phyloP scores from a whole-genome alignment of 2,329 filamentous ascomycete species.

The Tolypocladium sp. region DNA sequence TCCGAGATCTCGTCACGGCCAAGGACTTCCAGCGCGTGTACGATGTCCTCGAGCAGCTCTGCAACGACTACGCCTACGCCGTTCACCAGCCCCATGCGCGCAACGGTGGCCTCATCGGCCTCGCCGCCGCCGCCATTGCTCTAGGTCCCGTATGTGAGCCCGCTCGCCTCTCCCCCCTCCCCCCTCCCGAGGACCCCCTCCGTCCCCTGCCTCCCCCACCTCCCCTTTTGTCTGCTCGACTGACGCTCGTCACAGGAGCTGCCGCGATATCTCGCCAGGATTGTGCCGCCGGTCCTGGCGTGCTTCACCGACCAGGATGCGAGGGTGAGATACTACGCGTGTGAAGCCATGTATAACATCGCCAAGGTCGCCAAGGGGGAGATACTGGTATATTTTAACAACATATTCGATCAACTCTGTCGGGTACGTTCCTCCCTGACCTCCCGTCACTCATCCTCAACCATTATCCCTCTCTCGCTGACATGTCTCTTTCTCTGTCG shows the following conservation, averaged over 20 bases:
- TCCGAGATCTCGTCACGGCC: constrained; percentile 70
- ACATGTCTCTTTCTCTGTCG: background rate
- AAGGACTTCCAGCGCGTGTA: constrained; percentile 75
- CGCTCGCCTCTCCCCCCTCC: background rate
- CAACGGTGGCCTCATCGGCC: constrained; percentile 90
- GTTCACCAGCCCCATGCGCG: constrained; percentile 93
- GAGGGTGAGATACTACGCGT: constrained; percentile 93
- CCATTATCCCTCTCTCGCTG: background rate
- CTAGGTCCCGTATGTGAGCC: constrained; percentile 67
- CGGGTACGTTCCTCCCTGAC: constrained; percentile 51
- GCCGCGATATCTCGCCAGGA: constrained; percentile 82
- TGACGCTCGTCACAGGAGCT: constrained; percentile 54
- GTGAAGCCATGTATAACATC: constrained; percentile 99
- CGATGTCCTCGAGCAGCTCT: constrained; percentile 89
- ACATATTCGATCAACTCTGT: constrained; percentile 94
- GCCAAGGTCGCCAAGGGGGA: constrained; percentile 98
- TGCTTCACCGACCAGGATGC: constrained; percentile 99
- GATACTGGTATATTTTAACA: constrained; percentile 94
- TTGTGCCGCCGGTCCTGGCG: constrained; percentile 90
- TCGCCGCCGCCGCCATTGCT: constrained; percentile 92
- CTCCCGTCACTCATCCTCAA: constrained; percentile 1
- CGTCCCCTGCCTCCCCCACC: background rate
- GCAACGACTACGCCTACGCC: constrained; percentile 94
- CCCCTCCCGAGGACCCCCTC: background rate
- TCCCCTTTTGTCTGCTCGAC: background rate